phyloP scores from a whole-genome alignment of 2,329 filamentous ascomycete species.

The Fusarium equiseti region DNA sequence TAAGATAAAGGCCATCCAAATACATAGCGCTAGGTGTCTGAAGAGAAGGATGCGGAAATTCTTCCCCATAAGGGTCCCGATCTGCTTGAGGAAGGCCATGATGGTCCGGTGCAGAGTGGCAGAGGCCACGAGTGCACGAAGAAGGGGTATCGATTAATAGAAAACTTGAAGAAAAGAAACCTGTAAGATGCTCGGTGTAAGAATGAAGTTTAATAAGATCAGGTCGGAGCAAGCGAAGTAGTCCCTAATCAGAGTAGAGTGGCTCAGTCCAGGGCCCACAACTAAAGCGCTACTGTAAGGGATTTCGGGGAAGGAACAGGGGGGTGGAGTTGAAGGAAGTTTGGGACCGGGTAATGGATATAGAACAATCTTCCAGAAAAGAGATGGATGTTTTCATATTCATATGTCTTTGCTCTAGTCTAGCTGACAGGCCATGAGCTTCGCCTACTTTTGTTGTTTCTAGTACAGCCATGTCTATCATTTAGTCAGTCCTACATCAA shows the following conservation, averaged over 20 bases:
- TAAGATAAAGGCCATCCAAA: conserved; percentile 69
- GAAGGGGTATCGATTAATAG: conserved; percentile 1
- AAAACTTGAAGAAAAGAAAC: background rate
- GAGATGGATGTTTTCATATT: background rate
- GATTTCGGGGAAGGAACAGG: conserved; percentile 6
- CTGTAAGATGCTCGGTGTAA: conserved; percentile 1
- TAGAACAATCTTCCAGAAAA: background rate
- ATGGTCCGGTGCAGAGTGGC: conserved; percentile 22
- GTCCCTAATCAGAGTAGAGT: conserved; percentile 3
- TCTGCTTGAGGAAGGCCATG: conserved; percentile 69
- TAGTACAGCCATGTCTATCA: background rate
- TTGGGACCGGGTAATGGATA: background rate
- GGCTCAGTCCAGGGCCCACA: conserved; percentile 1
- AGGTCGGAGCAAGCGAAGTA: background rate
- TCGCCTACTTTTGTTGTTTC: background rate
- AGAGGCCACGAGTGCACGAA: conserved; percentile 13
- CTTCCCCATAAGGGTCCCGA: conserved; percentile 71
- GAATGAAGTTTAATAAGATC: conserved; percentile 1
- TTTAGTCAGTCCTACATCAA: background rate
- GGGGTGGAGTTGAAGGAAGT: conserved; percentile 3
- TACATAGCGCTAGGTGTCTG: conserved; percentile 64
- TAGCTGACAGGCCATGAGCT: background rate
- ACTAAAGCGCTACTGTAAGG: background rate
- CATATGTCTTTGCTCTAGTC: background rate
- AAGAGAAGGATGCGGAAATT: conserved; percentile 70